Conservation (phyloP, 1,284 basidiomycete species). For the Naganishia sp. region DNA sequence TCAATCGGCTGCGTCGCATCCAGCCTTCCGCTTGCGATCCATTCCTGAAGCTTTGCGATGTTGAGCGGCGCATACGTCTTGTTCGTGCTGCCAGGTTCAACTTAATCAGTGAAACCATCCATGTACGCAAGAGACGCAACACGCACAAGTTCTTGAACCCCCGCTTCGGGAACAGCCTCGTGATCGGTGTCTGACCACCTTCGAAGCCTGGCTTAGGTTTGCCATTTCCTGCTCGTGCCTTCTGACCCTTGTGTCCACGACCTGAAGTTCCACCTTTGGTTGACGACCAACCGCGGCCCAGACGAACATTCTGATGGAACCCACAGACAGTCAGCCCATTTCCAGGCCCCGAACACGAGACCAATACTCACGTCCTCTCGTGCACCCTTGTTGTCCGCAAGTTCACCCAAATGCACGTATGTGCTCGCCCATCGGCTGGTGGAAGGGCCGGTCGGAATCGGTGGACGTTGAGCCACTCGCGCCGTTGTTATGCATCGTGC, state of each 20-base stretch:
- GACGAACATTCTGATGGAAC: slow-evolving; percentile 76
- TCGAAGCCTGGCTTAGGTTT: slow-evolving; percentile 82
- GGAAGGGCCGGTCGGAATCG: slow-evolving; percentile 29
- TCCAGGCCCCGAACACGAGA: background rate
- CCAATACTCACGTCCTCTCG: slow-evolving; percentile 40
- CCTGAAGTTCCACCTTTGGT: slow-evolving; percentile 89
- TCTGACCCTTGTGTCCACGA: slow-evolving; percentile 94
- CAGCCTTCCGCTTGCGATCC: slow-evolving; percentile 83
- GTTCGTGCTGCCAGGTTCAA: slow-evolving; percentile 58
- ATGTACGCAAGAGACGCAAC: slow-evolving; percentile 20
- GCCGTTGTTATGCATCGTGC: background rate
- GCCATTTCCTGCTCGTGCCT: slow-evolving; percentile 87
- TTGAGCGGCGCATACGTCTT: slow-evolving; percentile 78
- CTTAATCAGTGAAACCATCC: background rate
- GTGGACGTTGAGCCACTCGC: background rate
- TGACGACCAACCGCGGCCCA: slow-evolving; percentile 89
- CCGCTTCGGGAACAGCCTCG: slow-evolving; percentile 87
- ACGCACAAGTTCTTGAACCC: slow-evolving; percentile 81
- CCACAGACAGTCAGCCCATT: background rate
- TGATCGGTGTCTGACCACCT: slow-evolving; percentile 93
- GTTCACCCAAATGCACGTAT: slow-evolving; percentile 42
- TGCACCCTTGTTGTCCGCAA: slow-evolving; percentile 46
- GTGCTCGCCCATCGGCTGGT: slow-evolving; percentile 36
- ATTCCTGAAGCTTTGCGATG: slow-evolving; percentile 82
- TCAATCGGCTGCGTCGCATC: slow-evolving; percentile 82